phyloP scores from a whole-genome alignment of 208 protist species.

The Trypanosomatidae sp. region DNA sequence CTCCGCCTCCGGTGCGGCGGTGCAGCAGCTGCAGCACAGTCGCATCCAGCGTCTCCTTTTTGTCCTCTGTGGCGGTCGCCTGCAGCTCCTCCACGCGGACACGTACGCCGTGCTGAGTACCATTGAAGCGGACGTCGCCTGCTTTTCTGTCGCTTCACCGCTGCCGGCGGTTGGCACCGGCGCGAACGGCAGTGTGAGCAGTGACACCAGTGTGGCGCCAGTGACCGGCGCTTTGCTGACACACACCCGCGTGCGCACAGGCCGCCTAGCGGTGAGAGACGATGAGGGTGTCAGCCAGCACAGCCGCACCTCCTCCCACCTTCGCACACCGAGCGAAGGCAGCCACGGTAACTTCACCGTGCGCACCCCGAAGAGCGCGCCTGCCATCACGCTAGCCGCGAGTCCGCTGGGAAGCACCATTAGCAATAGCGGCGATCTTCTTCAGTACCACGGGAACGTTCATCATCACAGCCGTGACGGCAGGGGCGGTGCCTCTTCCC shows the following conservation, averaged over 20 bases:
- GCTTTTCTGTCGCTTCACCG: conserved; percentile 25
- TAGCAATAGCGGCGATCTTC: background rate
- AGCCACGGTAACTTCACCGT: conserved; percentile 10
- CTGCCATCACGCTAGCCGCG: background rate
- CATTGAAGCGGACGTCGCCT: conserved; percentile 16
- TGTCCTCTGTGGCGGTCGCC: conserved; percentile 49
- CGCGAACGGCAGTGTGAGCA: background rate
- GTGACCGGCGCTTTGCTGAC: background rate
- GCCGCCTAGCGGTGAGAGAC: background rate
- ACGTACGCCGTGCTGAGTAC: conserved; percentile 23
- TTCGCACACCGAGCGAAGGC: conserved; percentile 21
- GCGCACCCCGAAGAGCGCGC: conserved; percentile 12
- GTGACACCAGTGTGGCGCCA: background rate
- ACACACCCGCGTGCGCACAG: background rate
- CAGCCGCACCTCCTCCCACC: conserved; percentile 15
- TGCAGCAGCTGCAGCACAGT: conserved; percentile 71
- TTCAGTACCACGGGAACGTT: background rate
- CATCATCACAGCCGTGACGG: background rate
- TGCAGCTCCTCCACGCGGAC: conserved; percentile 33
- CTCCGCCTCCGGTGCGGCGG: conserved; percentile 6
- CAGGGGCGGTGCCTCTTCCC: background rate
- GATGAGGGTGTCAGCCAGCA: conserved; percentile 1
- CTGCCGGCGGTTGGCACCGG: background rate
- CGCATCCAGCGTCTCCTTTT: conserved; percentile 64
- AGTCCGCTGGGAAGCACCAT: background rate